Percentiles rank a stretch among this genome's conserved stretches.
These are phyloP conservation scores for Eucalyptus marginata DNA, from an alignment of 345 rosid genomes.

Conservation along the genomic window DNA sequence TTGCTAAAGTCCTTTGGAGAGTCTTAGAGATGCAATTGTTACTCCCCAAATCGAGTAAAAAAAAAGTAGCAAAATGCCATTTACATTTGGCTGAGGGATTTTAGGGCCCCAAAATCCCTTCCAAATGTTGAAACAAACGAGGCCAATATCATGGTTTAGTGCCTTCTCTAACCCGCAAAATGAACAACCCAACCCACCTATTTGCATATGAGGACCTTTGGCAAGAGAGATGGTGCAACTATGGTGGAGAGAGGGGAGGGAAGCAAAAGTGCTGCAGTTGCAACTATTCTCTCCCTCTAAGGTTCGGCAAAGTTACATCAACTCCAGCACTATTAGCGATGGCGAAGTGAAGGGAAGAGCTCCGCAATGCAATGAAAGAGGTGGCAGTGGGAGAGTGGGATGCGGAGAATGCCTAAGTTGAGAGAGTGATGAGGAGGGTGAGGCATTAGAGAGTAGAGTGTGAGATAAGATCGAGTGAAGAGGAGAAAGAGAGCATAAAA, in stretches of 20 bases:
- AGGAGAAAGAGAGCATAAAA: background rate
- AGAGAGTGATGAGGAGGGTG: background rate
- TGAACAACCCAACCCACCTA: background rate
- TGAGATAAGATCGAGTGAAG: background rate
- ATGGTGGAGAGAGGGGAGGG: background rate
- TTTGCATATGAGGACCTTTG: background rate
- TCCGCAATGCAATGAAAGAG: background rate
- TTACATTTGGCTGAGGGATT: too few species aligned
- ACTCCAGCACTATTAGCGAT: background rate
- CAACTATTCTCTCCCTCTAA: background rate
- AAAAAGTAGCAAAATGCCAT: too few species aligned
- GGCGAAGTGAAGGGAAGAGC: background rate
- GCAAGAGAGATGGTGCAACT: background rate
- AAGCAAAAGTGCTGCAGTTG: background rate
- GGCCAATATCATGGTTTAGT: background rate
- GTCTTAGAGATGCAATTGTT: too few species aligned
- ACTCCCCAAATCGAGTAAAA: too few species aligned
- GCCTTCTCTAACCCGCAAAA: background rate
- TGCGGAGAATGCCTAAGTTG: background rate
- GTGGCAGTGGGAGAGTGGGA: background rate
- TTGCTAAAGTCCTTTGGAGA: too few species aligned
- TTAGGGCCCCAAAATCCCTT: too few species aligned
- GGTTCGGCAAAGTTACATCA: background rate
- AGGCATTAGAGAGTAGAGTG: rapidly evolving
- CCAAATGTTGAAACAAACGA: too few species aligned